phyloP scores from a whole-genome alignment of 108 stramenopile species.

The Cyclotella cryptica region DNA sequence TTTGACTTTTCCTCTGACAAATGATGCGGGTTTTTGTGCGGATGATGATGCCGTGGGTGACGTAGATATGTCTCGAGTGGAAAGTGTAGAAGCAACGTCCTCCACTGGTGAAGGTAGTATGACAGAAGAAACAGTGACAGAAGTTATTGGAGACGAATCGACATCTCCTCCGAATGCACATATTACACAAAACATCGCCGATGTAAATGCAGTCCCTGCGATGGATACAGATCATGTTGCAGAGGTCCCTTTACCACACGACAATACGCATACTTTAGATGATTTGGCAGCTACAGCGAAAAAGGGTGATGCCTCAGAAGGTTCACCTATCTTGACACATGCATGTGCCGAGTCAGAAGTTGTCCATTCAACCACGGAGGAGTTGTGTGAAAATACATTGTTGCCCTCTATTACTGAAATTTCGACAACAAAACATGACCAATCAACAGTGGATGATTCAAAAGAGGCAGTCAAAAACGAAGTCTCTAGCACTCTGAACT shows the following conservation, averaged over 20 bases:
- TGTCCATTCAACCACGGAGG: not conserved
- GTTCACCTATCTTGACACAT: not conserved
- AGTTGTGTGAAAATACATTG: not conserved
- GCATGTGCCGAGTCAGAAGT: not conserved
- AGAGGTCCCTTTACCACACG: too few species aligned
- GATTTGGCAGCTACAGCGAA: not conserved
- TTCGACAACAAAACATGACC: slow-evolving; percentile 14
- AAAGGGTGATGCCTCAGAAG: not conserved
- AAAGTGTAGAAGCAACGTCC: not conserved
- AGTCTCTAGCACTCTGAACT: not conserved
- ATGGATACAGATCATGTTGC: too few species aligned
- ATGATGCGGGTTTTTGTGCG: slow-evolving; percentile 18
- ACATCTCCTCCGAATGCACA: not conserved
- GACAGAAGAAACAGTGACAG: too few species aligned
- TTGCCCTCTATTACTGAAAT: not conserved
- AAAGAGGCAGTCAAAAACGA: not conserved
- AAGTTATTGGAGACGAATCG: not conserved
- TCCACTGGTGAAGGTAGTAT: too few species aligned
- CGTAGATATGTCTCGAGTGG: not conserved
- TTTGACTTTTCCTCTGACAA: slow-evolving; percentile 64
- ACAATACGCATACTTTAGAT: too few species aligned
- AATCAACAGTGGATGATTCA: slow-evolving; percentile 1
- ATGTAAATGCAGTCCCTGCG: too few species aligned
- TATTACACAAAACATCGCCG: not conserved
- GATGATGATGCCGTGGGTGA: not conserved